Evolutionary conservation across 2,329 filamentous ascomycete genomes (phyloP).

Genomic region (Colletotrichum aenigma): DNA sequence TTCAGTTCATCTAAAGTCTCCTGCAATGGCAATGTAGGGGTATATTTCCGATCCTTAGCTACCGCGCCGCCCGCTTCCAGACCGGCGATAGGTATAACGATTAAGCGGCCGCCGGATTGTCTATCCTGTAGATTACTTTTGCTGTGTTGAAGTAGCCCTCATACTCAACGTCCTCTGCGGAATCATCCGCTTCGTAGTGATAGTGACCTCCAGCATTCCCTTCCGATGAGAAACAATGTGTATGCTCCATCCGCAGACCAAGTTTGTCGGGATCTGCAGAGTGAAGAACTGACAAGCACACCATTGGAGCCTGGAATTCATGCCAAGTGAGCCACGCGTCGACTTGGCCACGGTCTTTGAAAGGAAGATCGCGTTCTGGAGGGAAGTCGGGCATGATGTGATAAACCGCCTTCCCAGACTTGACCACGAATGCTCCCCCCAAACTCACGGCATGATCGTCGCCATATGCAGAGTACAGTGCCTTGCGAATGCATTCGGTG

Average conservation of each 20-base stretch:
- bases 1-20: not conserved
- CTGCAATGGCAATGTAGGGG: not conserved
- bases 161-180: conserved; percentile 42
- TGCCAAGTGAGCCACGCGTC: conserved; percentile 44
- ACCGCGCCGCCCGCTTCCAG: not conserved
- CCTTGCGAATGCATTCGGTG: conserved; percentile 34
- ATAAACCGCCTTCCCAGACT: conserved; percentile 36
- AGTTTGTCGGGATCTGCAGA: conserved; percentile 42
- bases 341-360: conserved; percentile 30
- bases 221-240: conserved; percentile 45
- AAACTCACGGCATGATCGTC: conserved; percentile 36
- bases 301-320: conserved; percentile 37
- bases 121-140: conserved; percentile 42
- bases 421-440: conserved; percentile 45
- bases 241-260: conserved; percentile 50
- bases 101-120: conserved; percentile 19
- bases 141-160: conserved; percentile 51
- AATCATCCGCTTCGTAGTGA: conserved; percentile 41
- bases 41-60: not conserved
- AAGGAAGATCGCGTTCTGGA: conserved; percentile 23
- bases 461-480: conserved; percentile 33
- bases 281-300: conserved; percentile 46
- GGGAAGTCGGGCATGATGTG: conserved; percentile 53
- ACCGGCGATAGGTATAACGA: not conserved
- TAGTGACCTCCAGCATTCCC: conserved; percentile 46